Evolutionary conservation across 1,139 yeast genomes (phyloP).

Genomic region (Debaryomyces nepalensis): DNA sequence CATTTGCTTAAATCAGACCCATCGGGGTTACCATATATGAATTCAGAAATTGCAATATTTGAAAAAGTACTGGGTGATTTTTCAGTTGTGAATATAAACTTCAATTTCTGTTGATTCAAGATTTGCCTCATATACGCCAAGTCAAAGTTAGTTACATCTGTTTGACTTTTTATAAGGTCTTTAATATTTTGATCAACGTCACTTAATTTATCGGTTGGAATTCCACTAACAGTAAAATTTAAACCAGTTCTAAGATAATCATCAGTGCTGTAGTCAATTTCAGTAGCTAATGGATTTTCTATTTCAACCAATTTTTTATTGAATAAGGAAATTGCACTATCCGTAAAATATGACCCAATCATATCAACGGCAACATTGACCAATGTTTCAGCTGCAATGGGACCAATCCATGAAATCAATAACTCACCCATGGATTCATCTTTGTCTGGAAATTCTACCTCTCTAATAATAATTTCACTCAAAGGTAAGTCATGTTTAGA

Average conservation of each 20-base stretch:
- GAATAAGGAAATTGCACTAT: conserved; percentile 70
- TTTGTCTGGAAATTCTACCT: conserved; percentile 82
- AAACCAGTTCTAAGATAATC: conserved; percentile 66
- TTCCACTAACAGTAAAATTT: conserved; percentile 67
- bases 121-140: conserved; percentile 67
- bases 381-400: conserved; percentile 56
- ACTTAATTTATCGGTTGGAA: conserved; percentile 68
- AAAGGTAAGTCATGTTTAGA: conserved; percentile 54
- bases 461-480: conserved; percentile 45
- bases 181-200: conserved; percentile 58
- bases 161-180: conserved; percentile 55
- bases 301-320: conserved; percentile 76
- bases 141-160: conserved; percentile 57
- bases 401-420: conserved; percentile 83
- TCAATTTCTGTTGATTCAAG: conserved; percentile 65
- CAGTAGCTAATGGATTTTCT: conserved; percentile 81
- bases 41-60: conserved; percentile 73
- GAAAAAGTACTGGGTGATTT: conserved; percentile 65
- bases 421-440: conserved; percentile 88
- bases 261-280: conserved; percentile 69
- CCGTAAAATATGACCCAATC: conserved; percentile 76
- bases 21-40: conserved; percentile 71
- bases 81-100: conserved; percentile 68
- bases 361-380: conserved; percentile 71
- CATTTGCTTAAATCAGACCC: conserved; percentile 62